Evolutionary conservation across 805 yeast species (phyloP).

Genomic region (Komagataella populi): DNA sequence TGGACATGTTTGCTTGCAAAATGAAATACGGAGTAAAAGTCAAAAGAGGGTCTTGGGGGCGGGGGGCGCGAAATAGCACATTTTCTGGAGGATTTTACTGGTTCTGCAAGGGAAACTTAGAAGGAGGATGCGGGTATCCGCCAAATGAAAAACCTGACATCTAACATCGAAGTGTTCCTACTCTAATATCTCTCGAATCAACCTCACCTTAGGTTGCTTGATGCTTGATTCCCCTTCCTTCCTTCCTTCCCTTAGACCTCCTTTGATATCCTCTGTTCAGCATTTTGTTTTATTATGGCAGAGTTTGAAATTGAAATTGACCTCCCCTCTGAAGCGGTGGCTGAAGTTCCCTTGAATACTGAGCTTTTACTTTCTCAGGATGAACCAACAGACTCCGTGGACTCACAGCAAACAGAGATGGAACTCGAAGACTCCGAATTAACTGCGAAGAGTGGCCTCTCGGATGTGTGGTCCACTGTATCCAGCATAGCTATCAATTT

Average conservation of each 20-base stretch:
- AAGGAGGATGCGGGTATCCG: not conserved
- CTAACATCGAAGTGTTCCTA: not conserved
- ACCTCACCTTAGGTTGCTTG: not conserved
- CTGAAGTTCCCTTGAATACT: not conserved
- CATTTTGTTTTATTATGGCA: not conserved
- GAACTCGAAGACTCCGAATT: not conserved
- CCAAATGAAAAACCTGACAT: not conserved
- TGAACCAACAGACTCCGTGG: not conserved
- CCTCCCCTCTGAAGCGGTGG: not conserved
- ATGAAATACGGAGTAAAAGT: not conserved
- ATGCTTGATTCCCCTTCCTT: not conserved
- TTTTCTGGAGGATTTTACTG: not conserved
- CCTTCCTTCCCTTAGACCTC: not conserved
- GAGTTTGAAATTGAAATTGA: not conserved
- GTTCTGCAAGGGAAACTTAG: not conserved
- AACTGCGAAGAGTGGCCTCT: conserved; percentile 2
- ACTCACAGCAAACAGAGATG: not conserved
- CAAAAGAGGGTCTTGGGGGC: not conserved
- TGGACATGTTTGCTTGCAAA: not conserved
- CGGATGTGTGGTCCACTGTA: conserved; percentile 20
- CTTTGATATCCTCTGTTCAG: not conserved
- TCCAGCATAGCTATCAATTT: conserved; percentile 56
- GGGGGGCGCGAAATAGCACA: not conserved
- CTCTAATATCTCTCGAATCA: not conserved
- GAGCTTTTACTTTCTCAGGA: not conserved